A percentile compares a stretch with the other conserved stretches of the same genome.
Conservation (phyloP, 164 flowering plant species). For the Brasenia schreberi region DNA sequence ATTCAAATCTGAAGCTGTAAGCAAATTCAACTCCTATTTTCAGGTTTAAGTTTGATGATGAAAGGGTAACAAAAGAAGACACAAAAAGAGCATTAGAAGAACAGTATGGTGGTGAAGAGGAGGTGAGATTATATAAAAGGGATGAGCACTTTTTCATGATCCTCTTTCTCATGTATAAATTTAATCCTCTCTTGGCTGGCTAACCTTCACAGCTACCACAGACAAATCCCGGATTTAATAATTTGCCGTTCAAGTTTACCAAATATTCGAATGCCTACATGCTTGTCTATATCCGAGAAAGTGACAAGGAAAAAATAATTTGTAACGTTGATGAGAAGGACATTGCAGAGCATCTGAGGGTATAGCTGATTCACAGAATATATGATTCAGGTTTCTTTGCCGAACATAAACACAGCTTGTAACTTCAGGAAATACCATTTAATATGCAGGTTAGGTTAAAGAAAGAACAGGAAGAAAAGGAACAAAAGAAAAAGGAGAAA, state of each 20-base stretch:
- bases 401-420: not conserved
- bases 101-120: constrained; percentile 53
- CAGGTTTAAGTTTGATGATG: constrained; percentile 40
- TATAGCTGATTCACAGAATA: constrained; percentile 5
- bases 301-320: constrained; percentile 47
- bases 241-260: constrained; percentile 40
- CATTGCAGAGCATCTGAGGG: constrained; percentile 43
- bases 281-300: constrained; percentile 53
- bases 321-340: constrained; percentile 51
- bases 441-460: constrained; percentile 26
- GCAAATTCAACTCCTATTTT: not conserved
- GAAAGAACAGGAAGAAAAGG: constrained; percentile 43
- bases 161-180: not conserved
- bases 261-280: constrained; percentile 54
- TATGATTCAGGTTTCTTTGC: not conserved
- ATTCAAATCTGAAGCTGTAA: not conserved
- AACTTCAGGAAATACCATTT: not conserved
- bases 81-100: constrained; percentile 37
- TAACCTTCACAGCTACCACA: constrained; percentile 28
- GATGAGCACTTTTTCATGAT: not conserved
- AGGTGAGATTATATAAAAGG: constrained; percentile 16
- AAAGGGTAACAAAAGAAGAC: constrained; percentile 46
- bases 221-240: constrained; percentile 42
- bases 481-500: constrained; percentile 40
- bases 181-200: not conserved